phyloP scores from a whole-genome alignment of 208 protist species.

The Trypanosoma melophagium region DNA sequence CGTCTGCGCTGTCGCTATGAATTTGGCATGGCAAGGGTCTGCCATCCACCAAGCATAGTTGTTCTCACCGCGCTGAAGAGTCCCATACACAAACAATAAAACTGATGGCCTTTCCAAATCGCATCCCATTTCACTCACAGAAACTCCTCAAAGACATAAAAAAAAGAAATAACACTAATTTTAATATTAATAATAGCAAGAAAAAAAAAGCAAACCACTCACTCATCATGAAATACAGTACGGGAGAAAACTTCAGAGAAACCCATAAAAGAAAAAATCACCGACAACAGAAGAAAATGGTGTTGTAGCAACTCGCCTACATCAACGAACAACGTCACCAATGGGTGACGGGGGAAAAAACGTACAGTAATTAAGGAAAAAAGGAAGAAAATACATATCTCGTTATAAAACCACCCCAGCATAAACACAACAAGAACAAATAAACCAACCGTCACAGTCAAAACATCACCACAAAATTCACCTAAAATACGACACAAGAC shows the following conservation, averaged over 20 bases:
- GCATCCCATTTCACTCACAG: not conserved
- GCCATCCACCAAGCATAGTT: conserved; percentile 74
- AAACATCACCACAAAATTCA: conserved; percentile 16
- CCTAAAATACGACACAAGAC: conserved; percentile 16
- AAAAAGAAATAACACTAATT: not conserved
- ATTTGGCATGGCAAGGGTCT: conserved; percentile 40
- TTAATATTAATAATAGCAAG: conserved; percentile 14
- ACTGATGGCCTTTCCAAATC: conserved; percentile 3
- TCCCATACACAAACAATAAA: conserved; percentile 76
- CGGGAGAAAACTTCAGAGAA: not conserved
- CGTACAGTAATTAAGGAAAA: not conserved
- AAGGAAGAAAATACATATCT: conserved; percentile 3
- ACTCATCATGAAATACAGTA: conserved; percentile 16
- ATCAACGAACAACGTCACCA: not conserved
- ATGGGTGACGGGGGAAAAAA: conserved; percentile 4
- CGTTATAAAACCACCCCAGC: too few relatives aligned
- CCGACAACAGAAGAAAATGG: not conserved
- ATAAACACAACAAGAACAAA: conserved; percentile 1
- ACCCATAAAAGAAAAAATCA: not conserved
- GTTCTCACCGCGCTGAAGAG: conserved; percentile 64
- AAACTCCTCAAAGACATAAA: conserved; percentile 12
- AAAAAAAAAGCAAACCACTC: conserved; percentile 23
- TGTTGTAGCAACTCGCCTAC: not conserved
- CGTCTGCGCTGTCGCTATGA: conserved; percentile 46
- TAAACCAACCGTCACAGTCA: conserved; percentile 6